Percentiles rank a stretch among this genome's conserved stretches.
phyloP scores from a whole-genome alignment of 768 basidiomycete species.

The Termitomyces sp. region DNA sequence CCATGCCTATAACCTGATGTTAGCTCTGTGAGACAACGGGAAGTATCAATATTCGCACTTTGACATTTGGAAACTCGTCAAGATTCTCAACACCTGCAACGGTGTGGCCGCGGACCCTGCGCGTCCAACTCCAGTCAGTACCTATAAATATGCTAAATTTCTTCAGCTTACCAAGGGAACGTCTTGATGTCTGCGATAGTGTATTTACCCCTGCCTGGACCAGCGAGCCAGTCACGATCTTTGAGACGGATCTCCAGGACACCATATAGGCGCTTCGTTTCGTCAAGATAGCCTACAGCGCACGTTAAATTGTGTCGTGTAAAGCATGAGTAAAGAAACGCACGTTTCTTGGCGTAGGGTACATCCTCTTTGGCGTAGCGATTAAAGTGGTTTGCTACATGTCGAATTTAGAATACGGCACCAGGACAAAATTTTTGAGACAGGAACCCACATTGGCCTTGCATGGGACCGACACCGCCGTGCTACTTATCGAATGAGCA shows the following conservation, averaged over 20 bases:
- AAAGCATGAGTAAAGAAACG: slow-evolving; percentile 13
- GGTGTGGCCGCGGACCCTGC: slow-evolving; percentile 51
- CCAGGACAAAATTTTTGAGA: not conserved
- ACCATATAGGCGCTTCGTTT: slow-evolving; percentile 79
- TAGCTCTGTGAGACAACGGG: not conserved
- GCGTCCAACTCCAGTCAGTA: not conserved
- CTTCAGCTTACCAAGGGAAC: slow-evolving; percentile 48
- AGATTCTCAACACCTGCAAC: slow-evolving; percentile 30
- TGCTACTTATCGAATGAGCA: slow-evolving; percentile 40
- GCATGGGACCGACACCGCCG: slow-evolving; percentile 86
- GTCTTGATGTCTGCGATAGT: slow-evolving; percentile 73
- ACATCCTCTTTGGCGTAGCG: slow-evolving; percentile 62
- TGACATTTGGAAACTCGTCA: slow-evolving; percentile 20
- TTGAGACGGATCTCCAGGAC: slow-evolving; percentile 78
- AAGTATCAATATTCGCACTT: slow-evolving; percentile 14
- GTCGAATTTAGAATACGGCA: not conserved
- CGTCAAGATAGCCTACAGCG: slow-evolving; percentile 63
- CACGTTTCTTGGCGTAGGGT: slow-evolving; percentile 65
- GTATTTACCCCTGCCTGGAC: slow-evolving; percentile 64
- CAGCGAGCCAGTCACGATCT: slow-evolving; percentile 75
- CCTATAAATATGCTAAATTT: not conserved
- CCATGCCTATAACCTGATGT: slow-evolving; percentile 16
- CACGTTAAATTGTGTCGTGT: slow-evolving; percentile 12
- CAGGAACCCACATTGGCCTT: slow-evolving; percentile 50
- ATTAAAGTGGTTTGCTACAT: slow-evolving; percentile 65